Evolutionary conservation across 768 basidiomycete genomes (phyloP), one percentile per base, ranked within the genome.

Genomic region (Collybiopsis luxurians): DNA sequence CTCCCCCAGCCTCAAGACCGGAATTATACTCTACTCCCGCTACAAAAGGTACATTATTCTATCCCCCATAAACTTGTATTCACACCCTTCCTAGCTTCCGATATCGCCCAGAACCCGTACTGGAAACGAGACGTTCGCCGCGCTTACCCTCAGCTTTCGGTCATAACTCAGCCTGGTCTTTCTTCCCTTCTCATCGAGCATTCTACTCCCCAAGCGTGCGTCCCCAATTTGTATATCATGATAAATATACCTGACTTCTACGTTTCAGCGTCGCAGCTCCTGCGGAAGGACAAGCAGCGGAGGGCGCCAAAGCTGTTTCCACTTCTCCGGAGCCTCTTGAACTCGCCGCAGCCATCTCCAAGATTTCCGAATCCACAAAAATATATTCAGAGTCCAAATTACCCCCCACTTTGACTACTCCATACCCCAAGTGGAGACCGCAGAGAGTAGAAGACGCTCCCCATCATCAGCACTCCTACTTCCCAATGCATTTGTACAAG

Each of bases 111-210:
- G 75, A 93, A 92, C 71, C 90, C 90, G 55, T 98, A 98, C 80
- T 95, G 89, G 87, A 96, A 96, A 73, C 90, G 95, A 59, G 95
- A 97, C 73, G 90, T 95, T 64, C 86, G 94, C 56, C 86, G 95
- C 51, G 85, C 85, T 34, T 97, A 95, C 71, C 93, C 95, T n/a
- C 91, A 89, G 63, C 85, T 94, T 27, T 95, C 93, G 2, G 85
- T 92, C 19, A 79, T 98, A 57, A 91, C 92, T 4, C 95, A 98
- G 74, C 67, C 82, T 4, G 87, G 95, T 64, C 75, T 97, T 24
- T 87, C 95, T 0, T 74, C 82, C 24, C 73, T 98, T 59, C 80
- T 98, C 44, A 83, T 96, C 58, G 84, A 94, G 55, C 90, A 93
- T 57, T 88, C 91, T 5, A 74, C 77, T 54, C 66, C 76, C 27